Evolutionary conservation across 164 flowering plant genomes (phyloP), one percentile per base, ranked within the genome.

Genomic region (Echeveria elegans): DNA sequence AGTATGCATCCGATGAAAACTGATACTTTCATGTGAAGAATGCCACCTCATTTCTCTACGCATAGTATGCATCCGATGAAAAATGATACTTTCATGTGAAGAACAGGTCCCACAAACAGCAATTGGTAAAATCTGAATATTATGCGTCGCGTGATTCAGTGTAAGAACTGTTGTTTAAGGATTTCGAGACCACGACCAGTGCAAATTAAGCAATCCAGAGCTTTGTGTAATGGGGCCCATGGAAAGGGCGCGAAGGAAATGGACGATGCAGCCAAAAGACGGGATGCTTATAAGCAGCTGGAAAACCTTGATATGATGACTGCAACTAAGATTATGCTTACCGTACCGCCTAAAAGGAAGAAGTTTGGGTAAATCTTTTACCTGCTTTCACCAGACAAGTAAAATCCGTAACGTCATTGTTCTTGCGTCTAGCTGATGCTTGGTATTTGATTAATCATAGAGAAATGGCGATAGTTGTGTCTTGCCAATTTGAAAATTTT

Each of bases 271-370:
- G 65, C 69, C 61, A 50, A 43, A 1, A 70, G 75, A 53, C 59
- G 30, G 38, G 72, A 83, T 7, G 72, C 73, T 16, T 84, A 86
- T 71, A 71, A 71, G 21, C 78, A 85, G 68, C 80, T 92, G n/a
- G 79, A 87, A n/a, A 89, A 92, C 6, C 88, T 89, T 43, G 89
- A 89, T 61, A 85, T 88, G 79, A 73, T 71, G 82, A 88, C 88
- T 24, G 89, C 95, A 12, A 83, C 92, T 7, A 86, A 87, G 75
- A 88, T 92, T 19, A 85, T 88, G 68, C 88, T 87, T 79, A 70
- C 86, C 7, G 66, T 69, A 7, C 85, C 90, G 45, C 79, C 91
- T 6, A 79, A 82, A 72, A 77, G 79, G 72, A 85, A 84, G 78
- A 82, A 82, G 64, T 92, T 90, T 52, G 96, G 98, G 98, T 92